A percentile compares a stretch with the other conserved stretches of the same genome.
Evolutionary conservation across 345 rosid species (phyloP).

Genomic region (Citrus sp.): DNA sequence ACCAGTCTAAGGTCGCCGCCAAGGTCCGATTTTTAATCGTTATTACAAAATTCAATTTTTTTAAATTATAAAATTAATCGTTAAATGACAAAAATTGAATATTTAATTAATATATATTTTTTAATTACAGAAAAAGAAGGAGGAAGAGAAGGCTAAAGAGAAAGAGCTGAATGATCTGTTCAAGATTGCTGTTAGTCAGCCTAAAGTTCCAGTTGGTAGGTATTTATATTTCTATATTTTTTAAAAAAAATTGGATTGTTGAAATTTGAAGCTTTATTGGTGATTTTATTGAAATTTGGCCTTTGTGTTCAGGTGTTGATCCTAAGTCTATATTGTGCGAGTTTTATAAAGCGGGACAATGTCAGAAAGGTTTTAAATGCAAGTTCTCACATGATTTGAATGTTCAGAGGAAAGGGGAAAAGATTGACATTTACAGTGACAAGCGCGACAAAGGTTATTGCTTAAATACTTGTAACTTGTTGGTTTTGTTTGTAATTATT

Average conservation of each 20-base stretch:
- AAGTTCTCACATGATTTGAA: constrained; percentile 72
- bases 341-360: constrained; percentile 63
- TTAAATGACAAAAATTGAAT: too few species aligned
- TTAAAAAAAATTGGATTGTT: background rate
- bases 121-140: constrained; percentile 51
- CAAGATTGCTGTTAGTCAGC: constrained; percentile 71
- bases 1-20: constrained; percentile 33
- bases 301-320: constrained; percentile 54
- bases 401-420: constrained; percentile 71
- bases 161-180: constrained; percentile 67
- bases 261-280: background rate
- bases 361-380: constrained; percentile 66
- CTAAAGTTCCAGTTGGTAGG: constrained; percentile 62
- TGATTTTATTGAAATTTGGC: background rate
- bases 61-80: background rate
- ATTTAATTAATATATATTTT: background rate
- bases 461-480: background rate
- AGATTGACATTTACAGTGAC: constrained; percentile 61
- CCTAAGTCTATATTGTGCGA: constrained; percentile 71
- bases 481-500: background rate
- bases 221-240: background rate
- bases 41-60: too few species aligned
- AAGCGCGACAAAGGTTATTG: constrained; percentile 49
- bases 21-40: constrained; percentile 35
- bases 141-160: constrained; percentile 54